phyloP scores from a whole-genome alignment of 768 basidiomycete species.

The Mycena albidolilacea region DNA sequence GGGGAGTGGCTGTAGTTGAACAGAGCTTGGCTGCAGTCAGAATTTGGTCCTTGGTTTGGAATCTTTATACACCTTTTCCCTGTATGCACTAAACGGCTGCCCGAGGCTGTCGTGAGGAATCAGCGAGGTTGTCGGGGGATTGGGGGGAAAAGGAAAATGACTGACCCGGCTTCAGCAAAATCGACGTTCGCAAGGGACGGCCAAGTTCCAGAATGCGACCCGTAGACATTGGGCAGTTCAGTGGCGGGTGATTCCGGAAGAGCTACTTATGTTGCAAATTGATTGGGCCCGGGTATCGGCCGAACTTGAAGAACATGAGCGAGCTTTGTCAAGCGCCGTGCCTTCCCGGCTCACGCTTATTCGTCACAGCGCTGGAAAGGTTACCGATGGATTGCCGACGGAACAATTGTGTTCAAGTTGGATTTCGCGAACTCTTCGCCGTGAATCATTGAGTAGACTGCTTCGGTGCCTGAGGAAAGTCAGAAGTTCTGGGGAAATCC shows the following conservation, averaged over 20 bases:
- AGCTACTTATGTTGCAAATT: neutral
- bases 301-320: neutral
- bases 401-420: no score
- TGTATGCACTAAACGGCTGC: neutral
- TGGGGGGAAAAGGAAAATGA: neutral
- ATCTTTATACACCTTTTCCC: neutral
- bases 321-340: no score
- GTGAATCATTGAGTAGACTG: no score
- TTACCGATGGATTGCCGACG: no score
- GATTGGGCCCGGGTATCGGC: neutral
- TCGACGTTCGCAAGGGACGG: neutral
- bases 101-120: neutral
- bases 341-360: no score
- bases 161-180: neutral
- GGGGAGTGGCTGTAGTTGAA: constrained; percentile 77
- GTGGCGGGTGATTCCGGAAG: neutral
- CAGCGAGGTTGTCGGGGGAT: neutral
- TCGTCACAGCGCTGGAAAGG: no score
- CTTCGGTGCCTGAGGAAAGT: no score
- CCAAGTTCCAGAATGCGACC: neutral
- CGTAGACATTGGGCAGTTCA: neutral
- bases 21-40: constrained; percentile 28
- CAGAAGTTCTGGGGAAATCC: no score
- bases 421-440: no score
- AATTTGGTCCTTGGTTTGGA: neutral